Conservation (phyloP, 805 yeast species). For the Lipomyces orientalis region DNA sequence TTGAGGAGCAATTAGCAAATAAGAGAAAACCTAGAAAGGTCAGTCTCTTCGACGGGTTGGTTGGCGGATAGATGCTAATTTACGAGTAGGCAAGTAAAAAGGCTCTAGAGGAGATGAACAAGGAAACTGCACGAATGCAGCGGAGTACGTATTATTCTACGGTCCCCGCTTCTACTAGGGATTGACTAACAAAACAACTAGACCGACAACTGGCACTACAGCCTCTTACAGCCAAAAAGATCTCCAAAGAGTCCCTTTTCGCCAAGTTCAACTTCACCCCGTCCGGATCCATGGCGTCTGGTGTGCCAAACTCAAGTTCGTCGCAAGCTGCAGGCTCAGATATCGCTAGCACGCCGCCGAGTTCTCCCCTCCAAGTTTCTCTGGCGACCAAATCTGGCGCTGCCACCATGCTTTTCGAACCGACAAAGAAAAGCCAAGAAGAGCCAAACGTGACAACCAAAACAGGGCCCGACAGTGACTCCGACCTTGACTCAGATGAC, state of each 20-base stretch:
- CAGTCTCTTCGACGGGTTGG: not conserved
- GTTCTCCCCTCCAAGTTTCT: conserved; percentile 3
- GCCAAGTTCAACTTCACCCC: conserved; percentile 25
- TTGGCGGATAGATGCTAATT: not conserved
- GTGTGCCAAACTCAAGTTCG: not conserved
- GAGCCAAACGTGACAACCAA: not conserved
- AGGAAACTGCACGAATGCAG: conserved; percentile 33
- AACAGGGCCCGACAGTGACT: conserved; percentile 1
- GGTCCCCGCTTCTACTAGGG: not conserved
- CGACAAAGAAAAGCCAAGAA: not conserved
- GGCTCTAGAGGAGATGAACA: conserved; percentile 34
- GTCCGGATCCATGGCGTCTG: not conserved
- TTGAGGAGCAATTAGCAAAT: not conserved
- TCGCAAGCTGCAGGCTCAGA: not conserved
- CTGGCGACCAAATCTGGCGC: not conserved
- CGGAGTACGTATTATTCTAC: conserved; percentile 18
- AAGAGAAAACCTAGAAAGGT: conserved; percentile 16
- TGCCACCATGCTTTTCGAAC: not conserved
- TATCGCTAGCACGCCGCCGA: not conserved
- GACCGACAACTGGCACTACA: conserved; percentile 27
- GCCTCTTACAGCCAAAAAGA: conserved; percentile 24
- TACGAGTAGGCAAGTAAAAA: conserved; percentile 29
- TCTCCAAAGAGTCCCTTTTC: conserved; percentile 23
- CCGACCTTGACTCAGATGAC: not conserved
- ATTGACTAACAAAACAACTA: not conserved